Evolutionary conservation across 768 basidiomycete genomes (phyloP), one percentile per base, ranked within the genome.

Genomic region (Epithele typhae): DNA sequence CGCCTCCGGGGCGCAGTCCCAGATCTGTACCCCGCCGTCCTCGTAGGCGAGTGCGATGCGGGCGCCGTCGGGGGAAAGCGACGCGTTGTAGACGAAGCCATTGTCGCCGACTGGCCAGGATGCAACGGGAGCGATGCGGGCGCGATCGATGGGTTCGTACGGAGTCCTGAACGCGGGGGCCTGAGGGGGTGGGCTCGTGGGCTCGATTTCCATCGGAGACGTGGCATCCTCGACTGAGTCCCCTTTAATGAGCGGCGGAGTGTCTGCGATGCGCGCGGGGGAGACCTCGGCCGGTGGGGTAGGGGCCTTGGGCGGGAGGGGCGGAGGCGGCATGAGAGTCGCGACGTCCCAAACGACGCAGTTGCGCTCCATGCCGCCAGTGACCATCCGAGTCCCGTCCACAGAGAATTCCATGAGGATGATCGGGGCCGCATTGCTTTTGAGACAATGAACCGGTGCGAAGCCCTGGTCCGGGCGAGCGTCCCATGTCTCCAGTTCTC

Each of bases 21-120:
- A 30, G 27, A 30, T 14, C 8, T 7, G 7, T 14, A 44, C 40
- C 5, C 41, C 48, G 3, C 40, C 25, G 33, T 59, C 75, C 18
- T 70, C 70, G 1, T 69, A 72, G 4, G 71, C 73, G 4, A 56
- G 52, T 14, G 54, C 50, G 25, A 57, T 19, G 6, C 43, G 45
- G 11, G 17, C 6, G 25, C 49, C 45, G 37, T 55, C 54, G 6
- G 45, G 40, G 5, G 56, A 53, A 45, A 59, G 58, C 22, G 54
- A 35, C 19, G 55, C 56, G 5, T 45, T 43, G n/a, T 22, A 38
- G 12, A 52, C 41, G 25, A 44, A 35, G 9, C 48, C 40, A 10
- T 18, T 36, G 35, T 48, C 38, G 7, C 46, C 51, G 9, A 45
- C 15, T 30, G 27, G 7, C 8, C 27, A 14, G 8, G 27, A 7